Evolutionary conservation across 2,329 filamentous ascomycete genomes (phyloP).

Genomic region (Metarhizium rileyi): DNA sequence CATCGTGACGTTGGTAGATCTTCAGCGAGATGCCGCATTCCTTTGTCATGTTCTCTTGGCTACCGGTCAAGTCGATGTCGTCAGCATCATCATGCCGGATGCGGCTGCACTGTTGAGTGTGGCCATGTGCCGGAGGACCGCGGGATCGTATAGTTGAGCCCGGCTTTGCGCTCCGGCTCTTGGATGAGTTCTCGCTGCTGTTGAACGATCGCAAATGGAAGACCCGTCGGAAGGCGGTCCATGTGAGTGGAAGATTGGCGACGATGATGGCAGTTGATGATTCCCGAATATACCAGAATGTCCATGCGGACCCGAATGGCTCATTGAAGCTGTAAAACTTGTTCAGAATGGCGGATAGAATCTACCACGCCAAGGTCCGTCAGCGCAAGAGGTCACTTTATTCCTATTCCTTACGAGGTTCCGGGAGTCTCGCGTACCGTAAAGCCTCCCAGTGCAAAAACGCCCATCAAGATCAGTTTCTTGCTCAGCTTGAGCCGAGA

Average conservation of each 20-base stretch:
- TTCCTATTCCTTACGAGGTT: background rate
- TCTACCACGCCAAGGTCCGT: slow-evolving; percentile 19
- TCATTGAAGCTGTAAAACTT: slow-evolving; percentile 33
- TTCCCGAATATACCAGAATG: slow-evolving; percentile 36
- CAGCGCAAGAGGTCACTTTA: background rate
- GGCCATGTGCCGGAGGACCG: slow-evolving; percentile 15
- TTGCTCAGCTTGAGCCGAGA: slow-evolving; percentile 39
- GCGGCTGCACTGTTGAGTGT: background rate
- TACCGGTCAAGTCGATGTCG: slow-evolving; percentile 19
- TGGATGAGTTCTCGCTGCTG: slow-evolving; percentile 11
- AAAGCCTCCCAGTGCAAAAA: slow-evolving; percentile 37
- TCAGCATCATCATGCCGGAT: slow-evolving; percentile 1
- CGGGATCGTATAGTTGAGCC: slow-evolving; percentile 8
- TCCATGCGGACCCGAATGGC: slow-evolving; percentile 29
- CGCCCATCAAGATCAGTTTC: slow-evolving; percentile 39
- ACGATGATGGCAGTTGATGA: slow-evolving; percentile 35
- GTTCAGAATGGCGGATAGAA: slow-evolving; percentile 39
- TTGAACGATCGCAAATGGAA: slow-evolving; percentile 22
- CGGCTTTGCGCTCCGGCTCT: slow-evolving; percentile 1
- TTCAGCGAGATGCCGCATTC: slow-evolving; percentile 22
- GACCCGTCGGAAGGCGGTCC: slow-evolving; percentile 30
- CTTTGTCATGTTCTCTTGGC: slow-evolving; percentile 28
- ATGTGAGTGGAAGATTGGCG: slow-evolving; percentile 32
- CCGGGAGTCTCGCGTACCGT: slow-evolving; percentile 25
- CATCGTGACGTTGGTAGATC: slow-evolving; percentile 28